Percentiles rank a stretch among this genome's conserved stretches.
Conservation (phyloP, 331 rosid genomes). For the Rhamnella rubrinervis region DNA sequence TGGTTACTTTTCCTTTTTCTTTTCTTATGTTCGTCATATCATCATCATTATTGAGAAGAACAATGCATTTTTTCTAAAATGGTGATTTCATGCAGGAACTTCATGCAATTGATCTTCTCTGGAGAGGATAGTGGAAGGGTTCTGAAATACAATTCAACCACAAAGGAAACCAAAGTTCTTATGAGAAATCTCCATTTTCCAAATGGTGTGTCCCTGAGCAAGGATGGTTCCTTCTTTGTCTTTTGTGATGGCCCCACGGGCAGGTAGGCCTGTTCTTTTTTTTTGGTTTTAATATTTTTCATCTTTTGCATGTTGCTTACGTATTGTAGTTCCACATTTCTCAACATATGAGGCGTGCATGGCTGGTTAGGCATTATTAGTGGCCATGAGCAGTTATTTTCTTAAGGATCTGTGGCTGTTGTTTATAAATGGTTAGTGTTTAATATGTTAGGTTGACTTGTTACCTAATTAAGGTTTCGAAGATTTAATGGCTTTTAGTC, state of each 20-base stretch:
- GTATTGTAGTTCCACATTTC: not conserved
- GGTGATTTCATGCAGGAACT: constrained; percentile 58
- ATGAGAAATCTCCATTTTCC: constrained; percentile 69
- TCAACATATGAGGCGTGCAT: not conserved
- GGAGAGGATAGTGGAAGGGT: constrained; percentile 74
- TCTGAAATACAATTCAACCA: constrained; percentile 68
- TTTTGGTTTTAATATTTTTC: not conserved
- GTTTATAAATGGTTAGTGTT: not conserved
- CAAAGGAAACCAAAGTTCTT: constrained; percentile 82
- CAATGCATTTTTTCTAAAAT: constrained; percentile 27
- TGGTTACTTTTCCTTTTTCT: too few species aligned
- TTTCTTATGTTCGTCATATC: not conserved
- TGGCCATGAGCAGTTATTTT: not conserved
- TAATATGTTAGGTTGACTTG: not conserved
- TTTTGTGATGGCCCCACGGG: constrained; percentile 69
- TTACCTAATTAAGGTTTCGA: not conserved
- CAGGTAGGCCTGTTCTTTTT: constrained; percentile 48
- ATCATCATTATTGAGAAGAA: not conserved
- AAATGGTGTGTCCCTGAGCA: constrained; percentile 88
- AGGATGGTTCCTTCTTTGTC: constrained; percentile 82
- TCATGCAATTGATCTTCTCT: constrained; percentile 72
- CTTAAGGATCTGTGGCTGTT: not conserved
- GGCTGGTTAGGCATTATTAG: constrained; percentile 3
- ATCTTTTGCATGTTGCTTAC: not conserved
- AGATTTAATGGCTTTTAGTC: not conserved